Conservation (phyloP, 495 filamentous ascomycete species). For the Venustampulla echinocandica region DNA sequence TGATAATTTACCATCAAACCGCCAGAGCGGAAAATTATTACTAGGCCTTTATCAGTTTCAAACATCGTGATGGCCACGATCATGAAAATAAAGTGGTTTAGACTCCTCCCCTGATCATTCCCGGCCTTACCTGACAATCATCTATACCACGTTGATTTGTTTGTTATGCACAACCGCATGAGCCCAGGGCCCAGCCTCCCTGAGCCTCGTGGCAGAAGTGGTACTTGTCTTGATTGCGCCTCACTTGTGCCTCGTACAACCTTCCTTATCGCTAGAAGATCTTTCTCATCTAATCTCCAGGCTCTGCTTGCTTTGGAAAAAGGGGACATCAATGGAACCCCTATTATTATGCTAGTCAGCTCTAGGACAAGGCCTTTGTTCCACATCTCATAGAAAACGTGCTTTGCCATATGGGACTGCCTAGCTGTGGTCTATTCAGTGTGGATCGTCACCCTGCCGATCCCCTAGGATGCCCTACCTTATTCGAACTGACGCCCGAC, state of each 20-base stretch:
- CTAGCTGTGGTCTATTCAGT: too few relatives aligned
- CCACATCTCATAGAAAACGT: too few relatives aligned
- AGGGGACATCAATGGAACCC: too few relatives aligned
- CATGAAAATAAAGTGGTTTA: too few relatives aligned
- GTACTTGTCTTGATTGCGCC: conserved; percentile 6
- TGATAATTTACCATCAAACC: conserved; percentile 1
- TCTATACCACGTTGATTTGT: conserved; percentile 15
- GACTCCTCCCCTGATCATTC: conserved; percentile 2
- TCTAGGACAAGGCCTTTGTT: too few relatives aligned
- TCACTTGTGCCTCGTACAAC: not conserved
- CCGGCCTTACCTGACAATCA: conserved; percentile 17
- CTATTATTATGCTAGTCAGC: too few relatives aligned
- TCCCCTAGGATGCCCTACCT: too few relatives aligned
- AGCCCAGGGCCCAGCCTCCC: not conserved
- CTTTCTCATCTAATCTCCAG: conserved; percentile 17
- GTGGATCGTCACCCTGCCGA: too few relatives aligned
- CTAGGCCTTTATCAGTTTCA: conserved; percentile 9
- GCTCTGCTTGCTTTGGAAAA: too few relatives aligned
- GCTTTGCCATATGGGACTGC: too few relatives aligned
- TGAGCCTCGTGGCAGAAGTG: conserved; percentile 14
- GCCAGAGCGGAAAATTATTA: not conserved
- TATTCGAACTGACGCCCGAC: too few relatives aligned
- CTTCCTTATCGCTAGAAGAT: conserved; percentile 7
- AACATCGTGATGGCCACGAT: not conserved
- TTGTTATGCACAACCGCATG: conserved; percentile 12